Evolutionary conservation across 306 rosid species (phyloP).

Genomic region (Cucumis hystrix): DNA sequence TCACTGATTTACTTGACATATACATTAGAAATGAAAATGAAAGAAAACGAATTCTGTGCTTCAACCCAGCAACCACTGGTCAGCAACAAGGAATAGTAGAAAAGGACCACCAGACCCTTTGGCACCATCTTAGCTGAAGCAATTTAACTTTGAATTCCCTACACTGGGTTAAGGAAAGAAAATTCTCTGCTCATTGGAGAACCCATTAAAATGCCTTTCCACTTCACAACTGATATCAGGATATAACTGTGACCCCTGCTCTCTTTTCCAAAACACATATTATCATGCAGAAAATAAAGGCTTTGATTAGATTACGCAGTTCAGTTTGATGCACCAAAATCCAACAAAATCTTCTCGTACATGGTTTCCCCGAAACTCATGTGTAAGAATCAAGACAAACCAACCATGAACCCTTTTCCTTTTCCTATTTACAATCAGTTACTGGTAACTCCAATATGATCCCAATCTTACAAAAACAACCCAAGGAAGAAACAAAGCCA

Average conservation of each 20-base stretch:
- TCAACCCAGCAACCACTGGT: not conserved
- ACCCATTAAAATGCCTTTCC: not conserved
- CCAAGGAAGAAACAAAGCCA: not conserved
- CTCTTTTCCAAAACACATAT: not conserved
- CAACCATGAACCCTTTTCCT: not conserved
- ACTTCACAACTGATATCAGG: not conserved
- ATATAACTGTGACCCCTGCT: not conserved
- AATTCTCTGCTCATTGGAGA: not conserved
- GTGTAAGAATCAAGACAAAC: not conserved
- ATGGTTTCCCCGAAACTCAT: not conserved
- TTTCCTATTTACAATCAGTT: not conserved
- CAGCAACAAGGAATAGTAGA: not conserved
- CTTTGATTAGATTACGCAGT: not conserved
- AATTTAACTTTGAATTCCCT: not conserved
- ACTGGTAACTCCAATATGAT: not conserved
- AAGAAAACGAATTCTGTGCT: not conserved
- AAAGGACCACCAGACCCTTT: not conserved
- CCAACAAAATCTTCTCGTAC: not conserved
- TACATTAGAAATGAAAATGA: not conserved
- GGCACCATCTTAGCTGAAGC: not conserved
- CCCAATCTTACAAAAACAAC: not conserved
- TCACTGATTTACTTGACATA: not conserved
- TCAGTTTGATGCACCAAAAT: not conserved
- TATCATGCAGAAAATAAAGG: not conserved
- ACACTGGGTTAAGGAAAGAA: not conserved